Base-by-base conservation (phyloP, 2,329 filamentous ascomycete genomes). In the Aureobasidium uvarum region DNA sequence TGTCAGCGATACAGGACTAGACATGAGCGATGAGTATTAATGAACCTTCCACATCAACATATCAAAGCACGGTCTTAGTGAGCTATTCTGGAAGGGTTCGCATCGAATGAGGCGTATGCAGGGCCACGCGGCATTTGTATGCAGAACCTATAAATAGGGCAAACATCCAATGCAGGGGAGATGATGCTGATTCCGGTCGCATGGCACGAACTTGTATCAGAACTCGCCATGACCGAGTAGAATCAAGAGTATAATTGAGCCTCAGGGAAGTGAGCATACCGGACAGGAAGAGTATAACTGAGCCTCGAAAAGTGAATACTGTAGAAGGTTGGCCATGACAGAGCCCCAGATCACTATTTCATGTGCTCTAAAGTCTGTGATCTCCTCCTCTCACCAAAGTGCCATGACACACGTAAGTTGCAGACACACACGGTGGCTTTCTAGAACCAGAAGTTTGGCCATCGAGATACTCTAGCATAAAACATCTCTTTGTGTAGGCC, bases 11-110 rank as follows among this genome's bases (percentile, higher is more conserved):
- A 18, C 39, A 59, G 55, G 52, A 55, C 8, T 41, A 41, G 33
- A 39, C 39, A 59, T 39, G 55, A 59, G 55, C 55, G 41, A 59
- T 23, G 55, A 59, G 18, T 46, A 59, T 59, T 59, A 43, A 59
- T 59, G 55, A 59, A 46, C 23, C 28, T 45, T 33, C 16, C 13
- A 28, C 28, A 28, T 20, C 20, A 25, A 14, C 20, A 13, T 46
- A 45, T 45, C 39, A 20, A 2, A 54, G 10, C 33, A 20, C 31
- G n/a, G 6, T 6, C n/a, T n/a, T 36, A 0, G 1, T 6, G 7
- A 20, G 3, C 28, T 23, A 11, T 8, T 54, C 6, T 38, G 52
- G 6, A 39, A 25, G 33, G 11, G 10, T 16, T 8, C 10, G 33
- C 14, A 41, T 11, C 8, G 31, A 20, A 28, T 28, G 14, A 39